Base-by-base conservation (phyloP, 148 eudicot genomes). In the Amaranthus hypochondriacus region DNA sequence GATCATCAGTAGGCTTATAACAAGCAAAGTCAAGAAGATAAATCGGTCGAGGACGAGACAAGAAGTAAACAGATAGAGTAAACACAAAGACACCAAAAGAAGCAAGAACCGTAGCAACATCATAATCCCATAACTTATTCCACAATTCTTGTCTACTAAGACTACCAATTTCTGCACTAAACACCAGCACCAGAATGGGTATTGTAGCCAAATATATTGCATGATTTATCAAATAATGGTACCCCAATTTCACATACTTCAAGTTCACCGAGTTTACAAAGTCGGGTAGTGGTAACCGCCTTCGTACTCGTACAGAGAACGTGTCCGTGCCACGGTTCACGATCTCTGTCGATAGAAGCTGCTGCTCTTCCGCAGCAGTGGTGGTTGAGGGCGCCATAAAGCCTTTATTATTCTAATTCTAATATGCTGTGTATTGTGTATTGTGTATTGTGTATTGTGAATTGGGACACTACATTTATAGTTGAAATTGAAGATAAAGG, bases 11-110 rank as follows among this genome's bases (percentile, higher is more conserved):
- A 66, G 99, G 99, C 71, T 83, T 86, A 82, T 67, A 95, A 56
- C 97, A 95, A 15, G 99, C 93, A 13, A 95, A 95, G 67, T 95
- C 99, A 11, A 95, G 79, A 64, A 95, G 92, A 65, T 88, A 95
- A 42, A 95, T 84, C 0, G 92, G 84, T 0, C 89, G 79, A 7
- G 97, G 97, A 1, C 88, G 80, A 0, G 98, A 95, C 88, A 88
- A 77, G 79, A 87, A 85, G 82, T 90, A 90, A 44, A 87, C 81
- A 2, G 90, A 83, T 0, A 95, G 81, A 0, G 96, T 90, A 59
- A 95, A 92, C 3, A 87, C 90, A 44, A 87, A 78, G 15, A 95
- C 89, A 0, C 80, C 97, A 47, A 88, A 79, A 51, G 95, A 90
- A 5, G 94, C 89, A 3, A 95, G 79, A 1, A 90, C 78, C 0